Percentiles rank a stretch among this genome's conserved stretches.
Evolutionary conservation across 2,329 filamentous ascomycete species (phyloP).

Genomic region (Purpureocillium takamizusanense): DNA sequence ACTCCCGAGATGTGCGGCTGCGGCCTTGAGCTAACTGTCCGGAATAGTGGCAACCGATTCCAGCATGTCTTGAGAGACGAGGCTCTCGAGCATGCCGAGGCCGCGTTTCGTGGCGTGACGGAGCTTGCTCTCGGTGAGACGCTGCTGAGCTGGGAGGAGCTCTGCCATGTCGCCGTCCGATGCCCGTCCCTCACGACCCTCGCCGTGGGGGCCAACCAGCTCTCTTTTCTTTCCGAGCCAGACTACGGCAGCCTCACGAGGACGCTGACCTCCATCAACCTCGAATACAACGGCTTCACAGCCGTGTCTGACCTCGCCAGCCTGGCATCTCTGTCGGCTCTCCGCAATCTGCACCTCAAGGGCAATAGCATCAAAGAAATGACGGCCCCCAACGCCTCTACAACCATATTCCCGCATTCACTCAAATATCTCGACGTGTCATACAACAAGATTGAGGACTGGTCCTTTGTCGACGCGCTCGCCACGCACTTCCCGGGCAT

Average conservation of each 20-base stretch:
- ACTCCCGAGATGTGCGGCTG: too few relatives aligned
- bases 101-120: constrained; percentile 40
- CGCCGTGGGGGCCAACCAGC: constrained; percentile 47
- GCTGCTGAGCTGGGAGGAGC: constrained; percentile 56
- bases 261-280: constrained; percentile 52
- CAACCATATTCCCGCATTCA: constrained; percentile 40
- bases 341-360: constrained; percentile 62
- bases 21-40: too few relatives aligned
- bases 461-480: constrained; percentile 67
- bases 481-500: constrained; percentile 62
- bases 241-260: constrained; percentile 30
- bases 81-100: constrained; percentile 19
- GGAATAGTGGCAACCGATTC: constrained; percentile 66
- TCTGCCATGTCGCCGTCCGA: constrained; percentile 41
- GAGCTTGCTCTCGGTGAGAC: constrained; percentile 61
- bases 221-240: constrained; percentile 39
- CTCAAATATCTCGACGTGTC: constrained; percentile 65
- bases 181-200: constrained; percentile 46
- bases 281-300: constrained; percentile 65
- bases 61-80: constrained; percentile 28
- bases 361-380: constrained; percentile 58
- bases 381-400: constrained; percentile 12
- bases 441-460: constrained; percentile 59
- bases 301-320: constrained; percentile 46
- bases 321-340: constrained; percentile 39